Conservation (phyloP, 306 rosid species). For the Neltuma alba region DNA sequence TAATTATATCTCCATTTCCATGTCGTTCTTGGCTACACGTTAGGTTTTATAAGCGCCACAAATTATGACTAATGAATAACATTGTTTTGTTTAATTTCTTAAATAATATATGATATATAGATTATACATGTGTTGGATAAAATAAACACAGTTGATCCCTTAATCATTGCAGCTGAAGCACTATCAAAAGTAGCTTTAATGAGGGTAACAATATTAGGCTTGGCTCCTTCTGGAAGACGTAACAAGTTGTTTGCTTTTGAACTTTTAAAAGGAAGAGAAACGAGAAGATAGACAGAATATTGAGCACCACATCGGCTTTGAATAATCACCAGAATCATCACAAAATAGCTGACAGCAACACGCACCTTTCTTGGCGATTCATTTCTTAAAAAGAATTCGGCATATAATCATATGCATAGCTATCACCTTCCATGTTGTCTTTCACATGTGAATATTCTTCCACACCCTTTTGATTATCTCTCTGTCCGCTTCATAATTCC, state of each 20-base stretch:
- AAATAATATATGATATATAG: no score
- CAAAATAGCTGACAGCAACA: conserved; percentile 29
- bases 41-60: not conserved
- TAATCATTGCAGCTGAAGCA: conserved; percentile 6
- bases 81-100: no score
- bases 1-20: not conserved
- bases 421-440: conserved; percentile 22
- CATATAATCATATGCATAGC: not conserved
- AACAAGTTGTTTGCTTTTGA: not conserved
- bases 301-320: not conserved
- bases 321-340: not conserved
- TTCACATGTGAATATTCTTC: conserved; percentile 24
- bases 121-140: not conserved
- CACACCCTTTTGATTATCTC: not conserved
- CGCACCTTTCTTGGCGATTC: conserved; percentile 21
- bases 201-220: not conserved
- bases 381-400: conserved; percentile 8
- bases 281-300: not conserved
- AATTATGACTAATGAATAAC: no score
- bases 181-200: not conserved
- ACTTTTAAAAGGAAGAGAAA: not conserved
- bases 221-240: conserved; percentile 4
- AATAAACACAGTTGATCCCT: not conserved
- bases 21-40: not conserved
- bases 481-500: conserved; percentile 38